A percentile compares a stretch with the other conserved stretches of the same genome.
phyloP scores from a whole-genome alignment of 805 yeast species.

The Candida endomychidarum region DNA sequence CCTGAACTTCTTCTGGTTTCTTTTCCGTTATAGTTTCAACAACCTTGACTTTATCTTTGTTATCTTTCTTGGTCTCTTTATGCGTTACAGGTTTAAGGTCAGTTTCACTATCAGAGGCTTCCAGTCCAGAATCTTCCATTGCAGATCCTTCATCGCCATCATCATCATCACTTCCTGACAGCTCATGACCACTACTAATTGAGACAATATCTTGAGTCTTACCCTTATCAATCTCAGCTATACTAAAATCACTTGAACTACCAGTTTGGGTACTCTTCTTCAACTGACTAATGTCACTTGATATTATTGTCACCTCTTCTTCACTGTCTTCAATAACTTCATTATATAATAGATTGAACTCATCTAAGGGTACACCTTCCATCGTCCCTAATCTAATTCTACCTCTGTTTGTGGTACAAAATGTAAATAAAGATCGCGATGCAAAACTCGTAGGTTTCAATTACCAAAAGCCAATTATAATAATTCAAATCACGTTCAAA shows the following conservation, averaged over 20 bases:
- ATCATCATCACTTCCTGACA: not conserved
- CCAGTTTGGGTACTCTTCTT: not conserved
- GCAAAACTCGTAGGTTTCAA: not conserved
- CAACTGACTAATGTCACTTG: constrained; percentile 8
- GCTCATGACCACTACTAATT: too few species aligned
- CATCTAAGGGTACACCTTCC: constrained; percentile 15
- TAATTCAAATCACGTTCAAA: constrained; percentile 3
- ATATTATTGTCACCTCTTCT: constrained; percentile 12
- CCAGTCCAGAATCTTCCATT: too few species aligned
- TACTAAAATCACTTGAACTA: not conserved
- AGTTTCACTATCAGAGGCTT: not conserved
- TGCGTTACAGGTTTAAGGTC: too few species aligned
- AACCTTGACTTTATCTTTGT: not conserved
- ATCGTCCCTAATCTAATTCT: not conserved
- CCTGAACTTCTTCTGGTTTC: too few species aligned
- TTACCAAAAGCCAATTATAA: not conserved
- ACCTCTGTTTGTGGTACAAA: not conserved
- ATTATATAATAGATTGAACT: constrained; percentile 10
- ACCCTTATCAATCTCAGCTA: too few species aligned
- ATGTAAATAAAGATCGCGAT: constrained; percentile 2
- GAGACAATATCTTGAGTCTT: too few species aligned
- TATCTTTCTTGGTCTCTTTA: not conserved
- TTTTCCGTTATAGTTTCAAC: too few species aligned
- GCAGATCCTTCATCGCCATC: not conserved
- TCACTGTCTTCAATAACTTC: constrained; percentile 13